Evolutionary conservation across 73 alveolate species (phyloP).

Genomic region (Symbiodinium natans): DNA sequence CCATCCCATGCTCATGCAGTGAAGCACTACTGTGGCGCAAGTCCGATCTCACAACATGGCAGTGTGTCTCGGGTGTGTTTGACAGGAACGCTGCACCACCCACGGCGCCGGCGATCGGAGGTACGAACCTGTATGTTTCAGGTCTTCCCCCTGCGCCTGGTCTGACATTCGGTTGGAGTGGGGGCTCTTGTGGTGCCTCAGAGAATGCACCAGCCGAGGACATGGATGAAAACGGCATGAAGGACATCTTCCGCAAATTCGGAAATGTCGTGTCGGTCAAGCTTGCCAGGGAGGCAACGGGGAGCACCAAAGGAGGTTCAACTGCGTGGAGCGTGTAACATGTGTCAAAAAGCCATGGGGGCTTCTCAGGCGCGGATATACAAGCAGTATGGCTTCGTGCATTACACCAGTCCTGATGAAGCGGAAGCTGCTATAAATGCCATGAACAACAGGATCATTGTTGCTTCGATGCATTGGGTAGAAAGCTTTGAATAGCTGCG

Average conservation of each 20-base stretch:
- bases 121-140: conserved; percentile 49
- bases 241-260: conserved; percentile 40
- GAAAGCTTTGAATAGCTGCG: not conserved
- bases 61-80: too few relatives aligned
- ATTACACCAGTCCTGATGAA: conserved; percentile 63
- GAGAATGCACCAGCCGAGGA: conserved; percentile 12
- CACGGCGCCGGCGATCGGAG: not conserved
- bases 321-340: not conserved
- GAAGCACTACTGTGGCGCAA: too few relatives aligned
- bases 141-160: conserved; percentile 59
- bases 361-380: conserved; percentile 44
- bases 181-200: not conserved
- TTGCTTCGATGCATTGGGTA: not conserved
- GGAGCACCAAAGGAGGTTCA: not conserved
- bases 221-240: conserved; percentile 70
- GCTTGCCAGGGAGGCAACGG: conserved; percentile 56
- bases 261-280: conserved; percentile 82
- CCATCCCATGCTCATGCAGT: not conserved
- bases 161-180: not conserved
- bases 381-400: conserved; percentile 80
- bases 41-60: too few relatives aligned
- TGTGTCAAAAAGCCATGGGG: not conserved
- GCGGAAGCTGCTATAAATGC: conserved; percentile 92
- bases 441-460: conserved; percentile 74
- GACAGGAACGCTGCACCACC: conserved; percentile 62